phyloP scores from a whole-genome alignment of 176 grass and related monocot species.

The Poa pratensis region DNA sequence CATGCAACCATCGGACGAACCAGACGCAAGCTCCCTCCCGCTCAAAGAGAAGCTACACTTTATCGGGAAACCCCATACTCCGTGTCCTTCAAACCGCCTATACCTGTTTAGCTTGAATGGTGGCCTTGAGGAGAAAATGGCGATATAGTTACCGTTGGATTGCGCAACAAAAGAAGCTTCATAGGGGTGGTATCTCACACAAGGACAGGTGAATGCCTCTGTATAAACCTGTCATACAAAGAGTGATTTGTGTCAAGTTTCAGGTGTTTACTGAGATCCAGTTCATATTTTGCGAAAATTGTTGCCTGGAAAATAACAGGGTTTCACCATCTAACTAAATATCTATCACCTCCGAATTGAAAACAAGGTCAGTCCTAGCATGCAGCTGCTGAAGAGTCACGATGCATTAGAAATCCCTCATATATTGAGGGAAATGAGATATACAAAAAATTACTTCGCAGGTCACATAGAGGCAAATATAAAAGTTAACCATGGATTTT shows the following conservation, averaged over 20 bases:
- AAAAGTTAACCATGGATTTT: neutral
- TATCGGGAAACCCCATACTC: constrained; percentile 83
- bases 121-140: constrained; percentile 63
- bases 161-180: constrained; percentile 84
- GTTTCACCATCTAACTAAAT: neutral
- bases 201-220: constrained; percentile 86
- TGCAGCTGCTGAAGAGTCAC: neutral
- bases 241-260: neutral
- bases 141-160: constrained; percentile 93
- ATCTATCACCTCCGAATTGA: neutral
- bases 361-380: neutral
- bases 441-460: neutral
- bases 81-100: constrained; percentile 77
- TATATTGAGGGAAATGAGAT: neutral
- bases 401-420: neutral
- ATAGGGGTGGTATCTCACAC: constrained; percentile 83
- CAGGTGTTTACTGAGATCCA: neutral
- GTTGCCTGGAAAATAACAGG: neutral
- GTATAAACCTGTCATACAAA: constrained; percentile 70
- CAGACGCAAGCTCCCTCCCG: constrained; percentile 68
- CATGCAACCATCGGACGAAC: constrained; percentile 82
- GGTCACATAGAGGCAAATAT: neutral
- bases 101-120: constrained; percentile 87
- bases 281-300: neutral
- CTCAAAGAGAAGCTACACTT: constrained; percentile 79